phyloP scores from a whole-genome alignment of 139 green algal species.

The Chlamydomonas sphaeroides region DNA sequence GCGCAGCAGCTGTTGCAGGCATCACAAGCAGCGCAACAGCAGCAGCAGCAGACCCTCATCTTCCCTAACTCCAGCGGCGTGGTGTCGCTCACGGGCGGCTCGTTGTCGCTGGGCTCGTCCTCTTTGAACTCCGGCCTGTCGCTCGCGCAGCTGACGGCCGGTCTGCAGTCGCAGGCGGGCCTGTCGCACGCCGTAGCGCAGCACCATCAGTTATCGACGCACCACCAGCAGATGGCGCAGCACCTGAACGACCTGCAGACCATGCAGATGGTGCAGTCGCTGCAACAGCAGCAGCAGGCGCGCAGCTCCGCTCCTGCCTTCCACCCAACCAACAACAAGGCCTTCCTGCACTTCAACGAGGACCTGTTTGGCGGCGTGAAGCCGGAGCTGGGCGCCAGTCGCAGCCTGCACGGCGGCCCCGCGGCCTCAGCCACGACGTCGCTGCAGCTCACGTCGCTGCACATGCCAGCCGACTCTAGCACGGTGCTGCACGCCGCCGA shows the following conservation, averaged over 20 bases:
- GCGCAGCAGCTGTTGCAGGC: too few relatives aligned
- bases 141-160: not conserved
- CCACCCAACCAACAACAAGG: conserved; percentile 36
- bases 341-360: conserved; percentile 47
- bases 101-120: not conserved
- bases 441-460: conserved; percentile 25
- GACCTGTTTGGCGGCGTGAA: conserved; percentile 24
- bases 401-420: not conserved
- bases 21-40: too few relatives aligned
- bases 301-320: not conserved
- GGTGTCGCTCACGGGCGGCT: not conserved
- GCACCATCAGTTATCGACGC: not conserved
- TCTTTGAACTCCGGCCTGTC: not conserved
- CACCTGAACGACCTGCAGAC: conserved; percentile 23
- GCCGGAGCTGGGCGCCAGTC: not conserved
- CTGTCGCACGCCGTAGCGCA: not conserved
- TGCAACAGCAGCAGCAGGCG: not conserved
- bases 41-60: not conserved
- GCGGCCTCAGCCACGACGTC: conserved; percentile 12
- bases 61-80: not conserved
- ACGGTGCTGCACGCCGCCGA: conserved; percentile 1
- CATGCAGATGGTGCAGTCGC: conserved; percentile 8
- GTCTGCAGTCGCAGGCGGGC: not conserved
- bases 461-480: conserved; percentile 11
- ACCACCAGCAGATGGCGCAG: not conserved